Percentiles rank a stretch among this genome's conserved stretches.
phyloP scores from a whole-genome alignment of 2,329 filamentous ascomycete genomes.

The Monosporascus sp. region DNA sequence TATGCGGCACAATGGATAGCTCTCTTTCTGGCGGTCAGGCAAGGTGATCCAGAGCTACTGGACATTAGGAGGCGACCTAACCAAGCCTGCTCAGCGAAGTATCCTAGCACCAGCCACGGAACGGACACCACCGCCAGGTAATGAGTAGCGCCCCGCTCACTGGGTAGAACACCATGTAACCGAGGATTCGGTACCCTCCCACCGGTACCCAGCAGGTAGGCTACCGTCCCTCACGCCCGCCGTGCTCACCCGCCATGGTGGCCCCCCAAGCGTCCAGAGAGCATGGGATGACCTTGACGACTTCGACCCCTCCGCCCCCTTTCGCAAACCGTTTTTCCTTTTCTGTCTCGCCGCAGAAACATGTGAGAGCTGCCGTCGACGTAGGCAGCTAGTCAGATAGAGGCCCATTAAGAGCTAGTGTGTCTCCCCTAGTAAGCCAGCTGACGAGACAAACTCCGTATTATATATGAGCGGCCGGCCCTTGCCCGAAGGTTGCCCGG shows the following conservation, averaged over 20 bases:
- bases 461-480: too few relatives aligned
- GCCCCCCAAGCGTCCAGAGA: background rate
- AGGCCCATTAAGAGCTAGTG: background rate
- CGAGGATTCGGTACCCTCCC: background rate
- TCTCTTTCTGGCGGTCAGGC: background rate
- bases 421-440: background rate
- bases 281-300: background rate
- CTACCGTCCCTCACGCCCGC: background rate
- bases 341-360: background rate
- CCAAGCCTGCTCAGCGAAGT: too few relatives aligned
- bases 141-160: background rate
- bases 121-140: background rate
- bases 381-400: background rate
- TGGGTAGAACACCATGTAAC: background rate
- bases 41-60: background rate
- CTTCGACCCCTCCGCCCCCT: background rate
- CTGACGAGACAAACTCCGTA: background rate
- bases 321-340: background rate
- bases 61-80: too few relatives aligned
- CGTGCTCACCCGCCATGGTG: background rate
- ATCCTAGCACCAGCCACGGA: conserved; percentile 1
- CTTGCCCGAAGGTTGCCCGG: too few relatives aligned
- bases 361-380: background rate
- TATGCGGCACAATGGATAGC: too few relatives aligned
- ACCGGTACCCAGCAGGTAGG: background rate